These are phyloP conservation scores for Fusarium dimerum DNA, from an alignment of 2,329 filamentous ascomycete species.

Conservation along the genomic window DNA sequence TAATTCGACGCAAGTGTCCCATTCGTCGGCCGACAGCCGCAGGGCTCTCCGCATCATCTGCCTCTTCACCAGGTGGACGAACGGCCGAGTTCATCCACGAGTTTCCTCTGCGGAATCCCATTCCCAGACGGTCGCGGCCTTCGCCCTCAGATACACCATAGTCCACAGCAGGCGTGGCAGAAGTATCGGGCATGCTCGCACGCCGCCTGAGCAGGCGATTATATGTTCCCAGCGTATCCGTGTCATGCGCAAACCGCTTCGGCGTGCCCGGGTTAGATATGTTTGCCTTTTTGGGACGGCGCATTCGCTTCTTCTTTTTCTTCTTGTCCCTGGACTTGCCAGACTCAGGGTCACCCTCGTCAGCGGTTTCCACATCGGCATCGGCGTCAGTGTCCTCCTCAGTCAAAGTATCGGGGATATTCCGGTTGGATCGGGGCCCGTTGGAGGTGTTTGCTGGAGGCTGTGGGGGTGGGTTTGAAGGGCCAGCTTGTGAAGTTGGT, in stretches of 20 bases:
- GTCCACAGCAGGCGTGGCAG: conserved; percentile 46
- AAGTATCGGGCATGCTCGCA: conserved; percentile 64
- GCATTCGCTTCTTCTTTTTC: conserved; percentile 66
- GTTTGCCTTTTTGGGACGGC: conserved; percentile 54
- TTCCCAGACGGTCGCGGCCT: conserved; percentile 60
- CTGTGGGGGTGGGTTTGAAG: conserved; percentile 37
- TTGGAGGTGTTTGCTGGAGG: conserved; percentile 53
- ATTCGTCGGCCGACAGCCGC: conserved; percentile 51
- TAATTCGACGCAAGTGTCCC: conserved; percentile 66
- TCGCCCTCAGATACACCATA: conserved; percentile 76
- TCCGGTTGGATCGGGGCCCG: conserved; percentile 43
- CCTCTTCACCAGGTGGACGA: conserved; percentile 50
- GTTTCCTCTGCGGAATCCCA: conserved; percentile 56
- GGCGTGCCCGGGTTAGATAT: conserved; percentile 69
- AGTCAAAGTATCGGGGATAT: conserved; percentile 54
- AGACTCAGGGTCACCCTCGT: conserved; percentile 59
- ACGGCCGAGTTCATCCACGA: conserved; percentile 57
- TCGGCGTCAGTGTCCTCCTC: conserved; percentile 52
- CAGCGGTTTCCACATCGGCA: conserved; percentile 80
- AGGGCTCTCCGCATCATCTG: conserved; percentile 53
- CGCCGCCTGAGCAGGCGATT: conserved; percentile 61
- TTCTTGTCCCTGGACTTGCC: conserved; percentile 45
- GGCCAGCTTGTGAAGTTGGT: conserved; percentile 29
- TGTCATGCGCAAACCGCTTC: conserved; percentile 44
- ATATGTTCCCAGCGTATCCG: conserved; percentile 43